A percentile compares a stretch with the other conserved stretches of the same genome.
Conservation (phyloP, 2,329 filamentous ascomycete species). For the Sporothrix protearum region DNA sequence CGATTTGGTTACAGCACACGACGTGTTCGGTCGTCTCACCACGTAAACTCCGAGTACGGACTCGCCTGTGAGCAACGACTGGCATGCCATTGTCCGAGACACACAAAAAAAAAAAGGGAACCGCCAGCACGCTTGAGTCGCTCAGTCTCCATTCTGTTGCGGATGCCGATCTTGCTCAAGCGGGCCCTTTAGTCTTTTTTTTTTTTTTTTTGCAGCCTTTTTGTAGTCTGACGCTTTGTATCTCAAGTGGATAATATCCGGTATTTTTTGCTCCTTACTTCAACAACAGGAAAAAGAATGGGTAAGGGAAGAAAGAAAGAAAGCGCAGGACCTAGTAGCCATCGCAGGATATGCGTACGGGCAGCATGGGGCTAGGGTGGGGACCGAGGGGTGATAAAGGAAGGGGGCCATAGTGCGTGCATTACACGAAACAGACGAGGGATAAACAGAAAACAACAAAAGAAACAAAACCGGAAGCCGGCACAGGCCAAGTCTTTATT, state of each 20-base stretch:
- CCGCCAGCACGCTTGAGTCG: not conserved
- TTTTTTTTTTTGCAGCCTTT: not conserved
- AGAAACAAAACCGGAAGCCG: not conserved
- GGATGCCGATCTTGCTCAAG: not conserved
- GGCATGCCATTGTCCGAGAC: conserved; percentile 8
- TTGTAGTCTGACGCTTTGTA: not conserved
- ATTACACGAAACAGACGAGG: not conserved
- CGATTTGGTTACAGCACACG: not conserved
- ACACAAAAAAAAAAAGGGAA: not conserved
- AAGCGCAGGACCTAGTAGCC: not conserved
- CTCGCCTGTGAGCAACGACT: not conserved
- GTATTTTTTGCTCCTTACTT: not conserved
- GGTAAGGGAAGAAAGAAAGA: not conserved
- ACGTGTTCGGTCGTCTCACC: not conserved
- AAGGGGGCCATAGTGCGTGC: not conserved
- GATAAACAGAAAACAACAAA: not conserved
- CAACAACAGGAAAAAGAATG: not conserved
- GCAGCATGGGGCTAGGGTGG: not conserved
- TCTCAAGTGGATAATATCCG: not conserved
- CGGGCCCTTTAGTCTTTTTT: not conserved
- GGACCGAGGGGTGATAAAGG: not conserved
- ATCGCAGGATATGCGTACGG: not conserved
- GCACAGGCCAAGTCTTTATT: not conserved
- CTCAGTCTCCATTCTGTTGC: not conserved
- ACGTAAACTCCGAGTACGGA: not conserved